A percentile compares a stretch with the other conserved stretches of the same genome.
Conservation (phyloP, 331 rosid species). For the Ulmus americana region DNA sequence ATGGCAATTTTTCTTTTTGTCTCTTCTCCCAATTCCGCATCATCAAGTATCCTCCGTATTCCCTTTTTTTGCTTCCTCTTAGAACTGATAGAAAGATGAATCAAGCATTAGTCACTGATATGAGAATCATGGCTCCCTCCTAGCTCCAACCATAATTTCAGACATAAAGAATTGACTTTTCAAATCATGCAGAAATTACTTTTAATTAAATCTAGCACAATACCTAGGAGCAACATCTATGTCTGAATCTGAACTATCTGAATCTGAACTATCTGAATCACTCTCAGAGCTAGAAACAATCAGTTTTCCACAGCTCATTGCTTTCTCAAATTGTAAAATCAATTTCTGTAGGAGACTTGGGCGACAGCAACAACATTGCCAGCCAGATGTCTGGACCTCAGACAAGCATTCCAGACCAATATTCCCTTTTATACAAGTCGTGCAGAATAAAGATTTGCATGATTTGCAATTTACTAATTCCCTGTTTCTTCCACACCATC, state of each 20-base stretch:
- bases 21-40: constrained; percentile 94
- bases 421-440: constrained; percentile 55
- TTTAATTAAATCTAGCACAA: constrained; percentile 2
- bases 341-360: constrained; percentile 55
- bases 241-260: constrained; percentile 32
- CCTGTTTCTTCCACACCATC: constrained; percentile 66
- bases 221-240: constrained; percentile 55
- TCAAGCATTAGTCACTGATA: neutral
- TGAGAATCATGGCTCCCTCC: neutral
- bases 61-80: constrained; percentile 72
- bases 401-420: constrained; percentile 53
- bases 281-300: constrained; percentile 58
- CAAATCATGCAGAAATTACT: neutral
- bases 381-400: constrained; percentile 43
- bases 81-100: constrained; percentile 39
- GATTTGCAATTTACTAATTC: constrained; percentile 56
- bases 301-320: constrained; percentile 32
- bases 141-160: neutral
- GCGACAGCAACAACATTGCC: constrained; percentile 70
- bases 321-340: constrained; percentile 45
- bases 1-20: constrained; percentile 88
- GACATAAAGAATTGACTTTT: neutral
- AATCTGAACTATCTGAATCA: constrained; percentile 64
- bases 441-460: constrained; percentile 60
- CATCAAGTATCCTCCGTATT: constrained; percentile 92